A percentile compares a stretch with the other conserved stretches of the same genome.
Conservation (phyloP, 2,329 filamentous ascomycete genomes). For the Phyllosticta citriasiana region DNA sequence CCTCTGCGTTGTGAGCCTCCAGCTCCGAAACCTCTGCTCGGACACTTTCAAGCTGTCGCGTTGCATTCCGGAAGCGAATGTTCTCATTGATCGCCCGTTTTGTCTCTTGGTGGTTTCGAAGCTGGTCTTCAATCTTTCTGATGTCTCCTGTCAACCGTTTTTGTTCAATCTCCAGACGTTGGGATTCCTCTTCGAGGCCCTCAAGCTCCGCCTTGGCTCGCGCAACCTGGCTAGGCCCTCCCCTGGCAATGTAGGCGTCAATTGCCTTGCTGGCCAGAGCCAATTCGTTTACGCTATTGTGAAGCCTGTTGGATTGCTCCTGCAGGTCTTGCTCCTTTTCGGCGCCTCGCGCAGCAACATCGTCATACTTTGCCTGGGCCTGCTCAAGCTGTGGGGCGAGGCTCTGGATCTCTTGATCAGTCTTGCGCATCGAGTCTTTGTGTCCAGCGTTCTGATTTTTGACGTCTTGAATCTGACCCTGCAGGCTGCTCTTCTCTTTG, state of each 20-base stretch:
- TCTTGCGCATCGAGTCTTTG: slow-evolving; percentile 56
- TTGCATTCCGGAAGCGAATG: slow-evolving; percentile 69
- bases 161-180: slow-evolving; percentile 57
- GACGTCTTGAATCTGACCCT: slow-evolving; percentile 61
- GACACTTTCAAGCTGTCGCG: slow-evolving; percentile 57
- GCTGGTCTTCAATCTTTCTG: slow-evolving; percentile 67
- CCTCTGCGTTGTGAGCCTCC: slow-evolving; percentile 68
- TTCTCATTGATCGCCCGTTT: slow-evolving; percentile 87
- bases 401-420: slow-evolving; percentile 63
- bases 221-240: slow-evolving; percentile 61
- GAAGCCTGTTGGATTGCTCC: slow-evolving; percentile 59
- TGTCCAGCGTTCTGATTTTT: slow-evolving; percentile 59
- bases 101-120: slow-evolving; percentile 69
- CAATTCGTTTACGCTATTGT: slow-evolving; percentile 67
- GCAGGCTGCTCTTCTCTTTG: slow-evolving; percentile 67
- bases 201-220: slow-evolving; percentile 61
- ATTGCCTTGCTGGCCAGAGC: slow-evolving; percentile 69
- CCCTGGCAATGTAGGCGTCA: slow-evolving; percentile 64
- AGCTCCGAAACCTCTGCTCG: slow-evolving; percentile 62
- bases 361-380: slow-evolving; percentile 66
- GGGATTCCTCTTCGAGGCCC: slow-evolving; percentile 55
- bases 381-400: slow-evolving; percentile 67
- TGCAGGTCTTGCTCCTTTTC: slow-evolving; percentile 63
- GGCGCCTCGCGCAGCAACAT: slow-evolving; percentile 61
- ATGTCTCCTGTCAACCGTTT: slow-evolving; percentile 56